A percentile compares a stretch with the other conserved stretches of the same genome.
Evolutionary conservation across 257 asterid genomes (phyloP).

Genomic region (Nicotiana benthamiana): DNA sequence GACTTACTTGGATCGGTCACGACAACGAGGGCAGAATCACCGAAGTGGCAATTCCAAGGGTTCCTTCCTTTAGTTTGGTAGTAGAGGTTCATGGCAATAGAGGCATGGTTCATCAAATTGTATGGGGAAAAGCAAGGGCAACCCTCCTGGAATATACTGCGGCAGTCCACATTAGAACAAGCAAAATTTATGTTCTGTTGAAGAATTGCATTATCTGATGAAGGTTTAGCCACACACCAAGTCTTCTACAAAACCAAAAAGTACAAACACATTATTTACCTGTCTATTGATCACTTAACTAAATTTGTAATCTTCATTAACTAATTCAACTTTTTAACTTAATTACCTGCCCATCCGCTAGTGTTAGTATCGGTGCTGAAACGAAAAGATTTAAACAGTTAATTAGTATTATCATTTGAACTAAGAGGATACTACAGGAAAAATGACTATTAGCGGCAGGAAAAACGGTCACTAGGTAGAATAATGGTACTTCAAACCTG

Average conservation of each 20-base stretch:
- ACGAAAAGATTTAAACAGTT: neutral
- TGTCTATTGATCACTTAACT: neutral
- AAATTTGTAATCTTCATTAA: neutral
- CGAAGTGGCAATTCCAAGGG: constrained; percentile 37
- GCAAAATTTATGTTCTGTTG: constrained; percentile 22
- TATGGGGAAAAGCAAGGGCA: constrained; percentile 38
- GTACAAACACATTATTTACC: neutral
- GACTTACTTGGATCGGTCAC: constrained; percentile 49
- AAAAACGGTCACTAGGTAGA: neutral
- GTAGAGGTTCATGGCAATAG: constrained; percentile 57
- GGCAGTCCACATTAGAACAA: constrained; percentile 36
- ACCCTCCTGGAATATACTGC: constrained; percentile 18
- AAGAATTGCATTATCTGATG: constrained; percentile 22
- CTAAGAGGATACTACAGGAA: neutral
- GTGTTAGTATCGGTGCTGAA: constrained; percentile 18
- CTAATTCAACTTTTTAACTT: neutral
- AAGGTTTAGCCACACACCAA: constrained; percentile 69
- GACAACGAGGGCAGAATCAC: constrained; percentile 35
- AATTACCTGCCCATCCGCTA: neutral
- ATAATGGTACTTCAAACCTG: constrained; percentile 16
- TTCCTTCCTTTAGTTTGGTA: constrained; percentile 36
- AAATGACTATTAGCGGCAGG: neutral
- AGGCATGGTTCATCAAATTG: constrained; percentile 44
- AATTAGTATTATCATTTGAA: neutral
- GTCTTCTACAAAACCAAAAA: constrained; percentile 24